Base-by-base conservation (phyloP, 352 stramenopile genomes). In the Phytophthora megakarya region DNA sequence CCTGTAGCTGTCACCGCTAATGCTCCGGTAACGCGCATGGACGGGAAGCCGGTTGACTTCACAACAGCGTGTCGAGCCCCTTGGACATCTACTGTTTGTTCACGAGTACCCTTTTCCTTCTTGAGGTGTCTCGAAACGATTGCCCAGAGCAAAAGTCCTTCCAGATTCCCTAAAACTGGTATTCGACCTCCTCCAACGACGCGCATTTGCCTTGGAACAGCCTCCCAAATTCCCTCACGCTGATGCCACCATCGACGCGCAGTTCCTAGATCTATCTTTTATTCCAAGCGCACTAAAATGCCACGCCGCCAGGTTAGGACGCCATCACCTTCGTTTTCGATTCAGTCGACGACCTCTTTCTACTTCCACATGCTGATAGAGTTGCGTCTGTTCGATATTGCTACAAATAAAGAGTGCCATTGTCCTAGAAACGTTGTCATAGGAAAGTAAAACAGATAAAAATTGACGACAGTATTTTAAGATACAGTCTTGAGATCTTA, bases 341-440 rank as follows among this genome's bases (percentile, higher is more conserved):
- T 49, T 23, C 42, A 49, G 42, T 33, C 13, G 10, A 49, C 23
- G 5, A 47, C 40, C 7, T 47, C 40, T 32, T 47, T 23, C 19
- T 47, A 32, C 40, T 47, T 47, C 40, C 40, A 47, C 18, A 47
- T 40, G 33, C 33, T 40, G 11, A 40, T 40, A 3, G 33, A 40
- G 33, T 40, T 40, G 33, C 33, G 33, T 40, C 28, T 35, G 28
- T 11, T 35, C 28, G 28, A 11, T 15, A 40, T 40, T 5, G 33
- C 33, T 40, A 15, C 7, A 40, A 40, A 18, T 40, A 5, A 3
- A 15, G 33, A 40, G 33, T 40, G 33, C n/a, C n/a, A n/a, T n/a
- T n/a, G n/a, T n/a, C n/a, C n/a, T n/a, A n/a, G n/a, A n/a, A n/a
- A n/a, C n/a, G n/a, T 18, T 40, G 33, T 18, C 5, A 16, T 10